These are phyloP conservation scores for Ceratobasidium theobromae DNA, from an alignment of 1,284 basidiomycete species.

Conservation along the genomic window DNA sequence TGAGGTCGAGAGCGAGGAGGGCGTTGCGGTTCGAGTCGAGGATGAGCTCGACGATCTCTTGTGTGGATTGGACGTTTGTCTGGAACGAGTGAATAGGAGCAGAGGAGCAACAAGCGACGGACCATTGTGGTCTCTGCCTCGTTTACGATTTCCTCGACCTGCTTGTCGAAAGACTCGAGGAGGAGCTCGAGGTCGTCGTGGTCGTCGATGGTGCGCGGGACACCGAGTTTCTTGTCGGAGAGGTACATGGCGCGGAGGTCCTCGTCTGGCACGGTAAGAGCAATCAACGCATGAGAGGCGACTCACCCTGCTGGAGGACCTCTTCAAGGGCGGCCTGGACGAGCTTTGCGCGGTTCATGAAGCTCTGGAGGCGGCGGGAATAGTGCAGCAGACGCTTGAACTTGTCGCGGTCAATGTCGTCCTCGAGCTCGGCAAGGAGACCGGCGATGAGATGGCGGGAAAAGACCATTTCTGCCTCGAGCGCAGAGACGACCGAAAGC, in stretches of 20 bases:
- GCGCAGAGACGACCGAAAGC: slow-evolving; percentile 81
- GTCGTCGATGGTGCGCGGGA: slow-evolving; percentile 63
- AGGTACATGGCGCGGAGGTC: slow-evolving; percentile 93
- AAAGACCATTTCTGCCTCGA: slow-evolving; percentile 93
- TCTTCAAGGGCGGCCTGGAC: slow-evolving; percentile 90
- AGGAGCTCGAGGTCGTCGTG: slow-evolving; percentile 93
- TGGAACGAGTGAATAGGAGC: slow-evolving; percentile 41
- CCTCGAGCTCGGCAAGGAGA: slow-evolving; percentile 86
- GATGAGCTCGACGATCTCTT: slow-evolving; percentile 97
- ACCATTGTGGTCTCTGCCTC: slow-evolving; percentile 89
- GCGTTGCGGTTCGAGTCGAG: slow-evolving; percentile 95
- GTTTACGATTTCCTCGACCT: slow-evolving; percentile 93
- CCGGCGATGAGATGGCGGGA: slow-evolving; percentile 84
- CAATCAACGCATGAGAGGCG: neutral
- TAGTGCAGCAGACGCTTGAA: slow-evolving; percentile 89
- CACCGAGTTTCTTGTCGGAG: slow-evolving; percentile 69
- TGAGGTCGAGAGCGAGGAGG: slow-evolving; percentile 86
- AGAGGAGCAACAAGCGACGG: slow-evolving; percentile 38
- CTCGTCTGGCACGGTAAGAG: slow-evolving; percentile 61
- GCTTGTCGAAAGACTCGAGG: slow-evolving; percentile 91
- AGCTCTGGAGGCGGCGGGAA: slow-evolving; percentile 79
- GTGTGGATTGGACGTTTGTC: slow-evolving; percentile 92
- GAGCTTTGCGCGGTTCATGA: slow-evolving; percentile 84
- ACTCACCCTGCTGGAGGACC: slow-evolving; percentile 79
- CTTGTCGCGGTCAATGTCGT: slow-evolving; percentile 90